phyloP scores from a whole-genome alignment of 78 protist genomes.

The Mantamonas sphyraenae region DNA sequence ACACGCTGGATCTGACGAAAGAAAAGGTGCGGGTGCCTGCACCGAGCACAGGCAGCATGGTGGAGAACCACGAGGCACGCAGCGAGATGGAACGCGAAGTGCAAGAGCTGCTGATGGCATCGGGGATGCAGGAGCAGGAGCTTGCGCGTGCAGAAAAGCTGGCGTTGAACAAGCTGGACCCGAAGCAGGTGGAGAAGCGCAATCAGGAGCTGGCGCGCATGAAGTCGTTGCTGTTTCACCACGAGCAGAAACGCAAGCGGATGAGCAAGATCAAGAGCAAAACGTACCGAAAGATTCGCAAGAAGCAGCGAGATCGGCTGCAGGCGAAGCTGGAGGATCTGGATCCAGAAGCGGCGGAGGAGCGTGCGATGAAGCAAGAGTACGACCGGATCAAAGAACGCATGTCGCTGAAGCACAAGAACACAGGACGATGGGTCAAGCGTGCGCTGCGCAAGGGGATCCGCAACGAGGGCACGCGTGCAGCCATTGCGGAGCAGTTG shows the following conservation, averaged over 20 bases:
- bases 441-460: constrained; percentile 3
- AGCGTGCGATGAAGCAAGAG: not conserved
- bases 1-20: too few species aligned
- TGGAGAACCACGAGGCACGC: too few species aligned
- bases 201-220: constrained; percentile 13
- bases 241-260: constrained; percentile 8
- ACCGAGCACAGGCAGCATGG: too few species aligned
- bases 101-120: too few species aligned
- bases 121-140: too few species aligned
- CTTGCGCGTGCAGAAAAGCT: too few species aligned
- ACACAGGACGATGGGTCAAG: constrained; percentile 7
- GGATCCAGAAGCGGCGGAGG: not conserved
- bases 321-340: not conserved
- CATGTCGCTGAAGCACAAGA: constrained; percentile 14
- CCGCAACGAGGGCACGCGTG: constrained; percentile 8
- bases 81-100: too few species aligned
- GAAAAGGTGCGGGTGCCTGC: too few species aligned
- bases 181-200: constrained; percentile 9
- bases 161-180: too few species aligned
- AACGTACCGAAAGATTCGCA: constrained; percentile 1
- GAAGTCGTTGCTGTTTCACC: constrained; percentile 14
- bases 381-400: constrained; percentile 9
- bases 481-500: constrained; percentile 6
- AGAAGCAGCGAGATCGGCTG: too few species aligned
- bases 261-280: constrained; percentile 19